phyloP scores from a whole-genome alignment of 176 grass and related monocot species.

The Oropetium thomaeum region DNA sequence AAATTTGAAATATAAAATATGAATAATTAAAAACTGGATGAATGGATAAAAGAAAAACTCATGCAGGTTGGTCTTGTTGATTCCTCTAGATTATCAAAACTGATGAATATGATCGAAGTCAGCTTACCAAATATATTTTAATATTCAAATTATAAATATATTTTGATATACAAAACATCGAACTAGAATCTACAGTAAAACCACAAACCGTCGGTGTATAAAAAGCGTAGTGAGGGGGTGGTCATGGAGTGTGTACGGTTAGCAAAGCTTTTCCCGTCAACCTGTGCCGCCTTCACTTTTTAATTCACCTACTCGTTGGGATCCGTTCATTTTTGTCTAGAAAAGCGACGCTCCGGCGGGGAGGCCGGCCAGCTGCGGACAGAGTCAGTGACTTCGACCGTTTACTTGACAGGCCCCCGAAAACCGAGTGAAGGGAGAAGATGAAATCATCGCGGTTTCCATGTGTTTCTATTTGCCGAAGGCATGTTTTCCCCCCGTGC shows the following conservation, averaged over 20 bases:
- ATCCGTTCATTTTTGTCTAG: background rate
- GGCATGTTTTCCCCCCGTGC: constrained; percentile 15
- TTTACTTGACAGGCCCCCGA: background rate
- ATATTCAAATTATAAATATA: too few relatives aligned
- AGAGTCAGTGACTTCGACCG: background rate
- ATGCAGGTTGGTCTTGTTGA: too few relatives aligned
- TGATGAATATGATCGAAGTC: too few relatives aligned
- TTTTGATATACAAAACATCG: too few relatives aligned
- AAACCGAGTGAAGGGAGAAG: background rate
- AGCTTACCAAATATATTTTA: too few relatives aligned
- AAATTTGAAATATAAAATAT: too few relatives aligned
- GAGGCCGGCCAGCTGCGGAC: background rate
- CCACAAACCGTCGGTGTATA: background rate
- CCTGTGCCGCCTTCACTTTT: background rate
- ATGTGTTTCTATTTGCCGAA: background rate
- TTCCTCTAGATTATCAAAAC: too few relatives aligned
- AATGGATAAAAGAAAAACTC: too few relatives aligned
- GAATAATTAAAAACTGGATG: too few relatives aligned
- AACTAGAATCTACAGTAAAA: too few relatives aligned
- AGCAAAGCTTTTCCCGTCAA: background rate
- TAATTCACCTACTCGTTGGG: background rate
- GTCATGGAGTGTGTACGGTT: background rate
- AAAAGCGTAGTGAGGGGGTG: too few relatives aligned
- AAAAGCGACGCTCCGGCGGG: background rate
- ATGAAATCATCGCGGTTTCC: background rate